These are phyloP conservation scores for Malus fusca DNA, from an alignment of 306 rosid genomes.

Conservation along the genomic window DNA sequence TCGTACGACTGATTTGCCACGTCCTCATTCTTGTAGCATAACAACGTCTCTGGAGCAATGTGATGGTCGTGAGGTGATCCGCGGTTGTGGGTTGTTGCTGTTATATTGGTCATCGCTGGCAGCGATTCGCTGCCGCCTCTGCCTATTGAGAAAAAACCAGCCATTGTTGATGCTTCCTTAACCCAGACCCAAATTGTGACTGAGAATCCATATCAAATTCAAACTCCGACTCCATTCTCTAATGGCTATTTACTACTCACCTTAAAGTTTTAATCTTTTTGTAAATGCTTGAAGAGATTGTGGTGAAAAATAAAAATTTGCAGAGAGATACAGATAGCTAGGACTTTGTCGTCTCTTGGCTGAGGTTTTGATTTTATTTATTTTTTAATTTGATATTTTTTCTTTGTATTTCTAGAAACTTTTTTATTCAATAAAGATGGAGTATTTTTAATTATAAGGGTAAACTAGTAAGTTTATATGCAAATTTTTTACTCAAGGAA, in stretches of 20 bases:
- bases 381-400: no score
- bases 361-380: no score
- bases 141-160: conserved; percentile 81
- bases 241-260: background rate
- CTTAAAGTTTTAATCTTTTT: background rate
- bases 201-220: conserved; percentile 65
- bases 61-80: background rate
- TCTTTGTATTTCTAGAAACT: no score
- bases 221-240: background rate
- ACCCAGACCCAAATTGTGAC: conserved; percentile 24
- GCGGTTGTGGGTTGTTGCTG: conserved; percentile 3
- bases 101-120: background rate
- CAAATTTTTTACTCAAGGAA: no score
- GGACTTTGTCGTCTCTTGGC: conserved; percentile 3
- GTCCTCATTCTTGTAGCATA: conserved; percentile 55
- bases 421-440: no score
- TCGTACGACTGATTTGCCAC: conserved; percentile 28
- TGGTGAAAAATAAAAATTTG: background rate
- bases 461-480: no score
- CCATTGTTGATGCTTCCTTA: conserved; percentile 35
- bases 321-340: conserved; percentile 5
- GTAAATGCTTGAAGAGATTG: background rate
- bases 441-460: no score
- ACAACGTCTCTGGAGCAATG: conserved; percentile 37
- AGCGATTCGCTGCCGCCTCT: conserved; percentile 19